phyloP scores from a whole-genome alignment of 768 basidiomycete genomes.

The Boletellus ananiceps region DNA sequence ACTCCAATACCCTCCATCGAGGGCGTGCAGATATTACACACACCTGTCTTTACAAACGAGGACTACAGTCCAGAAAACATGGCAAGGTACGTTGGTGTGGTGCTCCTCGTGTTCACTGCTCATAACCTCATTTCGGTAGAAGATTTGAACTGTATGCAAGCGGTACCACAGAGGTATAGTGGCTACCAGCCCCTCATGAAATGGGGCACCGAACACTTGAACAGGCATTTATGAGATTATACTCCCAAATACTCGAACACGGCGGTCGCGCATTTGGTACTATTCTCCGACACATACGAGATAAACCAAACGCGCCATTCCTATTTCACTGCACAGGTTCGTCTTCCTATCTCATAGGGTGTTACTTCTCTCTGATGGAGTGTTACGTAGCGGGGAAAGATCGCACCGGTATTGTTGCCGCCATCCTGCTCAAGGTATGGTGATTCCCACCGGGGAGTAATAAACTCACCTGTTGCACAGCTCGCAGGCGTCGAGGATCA shows the following conservation, averaged over 20 bases:
- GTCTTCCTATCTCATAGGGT: background rate
- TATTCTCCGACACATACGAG: conserved; percentile 70
- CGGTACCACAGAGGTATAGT: conserved; percentile 69
- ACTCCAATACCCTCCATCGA: conserved; percentile 59
- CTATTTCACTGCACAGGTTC: conserved; percentile 76
- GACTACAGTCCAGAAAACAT: conserved; percentile 84
- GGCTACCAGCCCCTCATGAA: background rate
- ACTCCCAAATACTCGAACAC: conserved; percentile 75
- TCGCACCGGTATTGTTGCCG: conserved; percentile 72
- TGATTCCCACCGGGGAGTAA: background rate
- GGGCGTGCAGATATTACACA: conserved; percentile 54
- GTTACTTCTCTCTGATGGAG: background rate
- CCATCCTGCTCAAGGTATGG: conserved; percentile 63
- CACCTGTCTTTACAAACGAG: conserved; percentile 61
- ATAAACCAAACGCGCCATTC: conserved; percentile 58
- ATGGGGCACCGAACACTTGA: background rate
- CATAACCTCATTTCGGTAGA: conserved; percentile 18
- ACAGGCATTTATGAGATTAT: conserved; percentile 77
- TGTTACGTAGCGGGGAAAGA: conserved; percentile 64
- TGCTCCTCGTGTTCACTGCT: background rate
- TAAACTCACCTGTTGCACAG: conserved; percentile 33
- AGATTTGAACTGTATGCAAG: conserved; percentile 65
- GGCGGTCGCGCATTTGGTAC: conserved; percentile 64
- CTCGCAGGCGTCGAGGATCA: conserved; percentile 69
- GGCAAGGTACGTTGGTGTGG: conserved; percentile 63